A percentile compares a stretch with the other conserved stretches of the same genome.
Conservation (phyloP, 2,329 filamentous ascomycete species). For the Pseudopithomyces chartarum region DNA sequence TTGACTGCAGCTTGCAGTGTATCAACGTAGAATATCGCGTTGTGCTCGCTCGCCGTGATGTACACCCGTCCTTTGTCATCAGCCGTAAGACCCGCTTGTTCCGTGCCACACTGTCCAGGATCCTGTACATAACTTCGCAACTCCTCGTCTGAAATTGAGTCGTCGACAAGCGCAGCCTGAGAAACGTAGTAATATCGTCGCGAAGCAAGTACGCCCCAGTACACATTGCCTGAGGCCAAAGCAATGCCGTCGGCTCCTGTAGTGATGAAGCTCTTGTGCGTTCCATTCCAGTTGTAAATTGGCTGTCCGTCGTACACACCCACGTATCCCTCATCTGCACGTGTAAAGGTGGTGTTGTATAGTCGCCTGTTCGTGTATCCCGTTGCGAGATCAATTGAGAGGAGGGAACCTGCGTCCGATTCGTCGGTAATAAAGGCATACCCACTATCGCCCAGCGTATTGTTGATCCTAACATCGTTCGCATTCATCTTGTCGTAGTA, state of each 20-base stretch:
- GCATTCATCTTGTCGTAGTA: slow-evolving; percentile 44
- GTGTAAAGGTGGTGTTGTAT: slow-evolving; percentile 42
- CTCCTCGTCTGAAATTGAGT: slow-evolving; percentile 39
- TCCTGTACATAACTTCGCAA: slow-evolving; percentile 45
- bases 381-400: slow-evolving; percentile 47
- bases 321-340: slow-evolving; percentile 48
- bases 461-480: slow-evolving; percentile 52
- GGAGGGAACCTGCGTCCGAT: slow-evolving; percentile 42
- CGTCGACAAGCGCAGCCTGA: slow-evolving; percentile 42
- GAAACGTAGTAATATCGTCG: slow-evolving; percentile 49
- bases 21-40: slow-evolving; percentile 52
- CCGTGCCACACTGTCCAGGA: slow-evolving; percentile 47
- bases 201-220: slow-evolving; percentile 50
- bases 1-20: slow-evolving; percentile 42
- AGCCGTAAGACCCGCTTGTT: slow-evolving; percentile 51
- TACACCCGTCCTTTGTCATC: slow-evolving; percentile 50
- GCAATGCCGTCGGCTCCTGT: slow-evolving; percentile 47
- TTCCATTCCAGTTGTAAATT: slow-evolving; percentile 46
- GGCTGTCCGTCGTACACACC: slow-evolving; percentile 44
- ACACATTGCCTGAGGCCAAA: slow-evolving; percentile 48
- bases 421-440: slow-evolving; percentile 52
- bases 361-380: slow-evolving; percentile 44
- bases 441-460: slow-evolving; percentile 46
- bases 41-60: slow-evolving; percentile 50
- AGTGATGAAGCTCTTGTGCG: slow-evolving; percentile 31